These are phyloP conservation scores for Piedraia hortae DNA, from an alignment of 2,329 filamentous ascomycete genomes.

Conservation along the genomic window DNA sequence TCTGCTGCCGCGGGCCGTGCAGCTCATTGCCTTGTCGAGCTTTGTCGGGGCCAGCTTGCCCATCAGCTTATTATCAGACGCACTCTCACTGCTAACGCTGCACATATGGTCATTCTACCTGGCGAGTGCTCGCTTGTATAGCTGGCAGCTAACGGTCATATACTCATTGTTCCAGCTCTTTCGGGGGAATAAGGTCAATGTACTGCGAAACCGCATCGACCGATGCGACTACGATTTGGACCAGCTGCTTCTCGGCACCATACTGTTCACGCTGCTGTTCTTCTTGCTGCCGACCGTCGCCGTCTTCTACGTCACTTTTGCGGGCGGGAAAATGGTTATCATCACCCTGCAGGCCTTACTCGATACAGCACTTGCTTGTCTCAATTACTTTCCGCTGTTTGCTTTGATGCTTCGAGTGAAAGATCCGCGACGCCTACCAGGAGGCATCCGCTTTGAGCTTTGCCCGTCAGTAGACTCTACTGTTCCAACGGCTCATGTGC, in stretches of 20 bases:
- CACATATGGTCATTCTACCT: slow-evolving; percentile 98
- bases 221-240: slow-evolving; percentile 97
- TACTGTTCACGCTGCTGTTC: slow-evolving; percentile 82
- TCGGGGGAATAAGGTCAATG: slow-evolving; percentile 90
- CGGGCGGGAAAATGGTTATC: slow-evolving; percentile 77
- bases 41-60: slow-evolving; percentile 95
- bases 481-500: slow-evolving; percentile 53
- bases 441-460: slow-evolving; percentile 74
- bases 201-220: slow-evolving; percentile 88
- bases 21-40: slow-evolving; percentile 77
- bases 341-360: slow-evolving; percentile 77
- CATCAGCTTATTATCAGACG: slow-evolving; percentile 79
- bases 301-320: slow-evolving; percentile 93
- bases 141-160: slow-evolving; percentile 94
- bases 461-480: slow-evolving; percentile 3
- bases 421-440: slow-evolving; percentile 68
- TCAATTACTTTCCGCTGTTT: slow-evolving; percentile 95
- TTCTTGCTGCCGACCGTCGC: slow-evolving; percentile 84
- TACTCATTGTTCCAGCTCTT: slow-evolving; percentile 97
- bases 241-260: slow-evolving; percentile 83
- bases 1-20: slow-evolving; percentile 60
- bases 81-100: slow-evolving; percentile 69
- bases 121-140: slow-evolving; percentile 84
- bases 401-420: slow-evolving; percentile 89
- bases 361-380: slow-evolving; percentile 70